Evolutionary conservation across 2,329 filamentous ascomycete species (phyloP).

Genomic region (Tolypocladium amazonense): DNA sequence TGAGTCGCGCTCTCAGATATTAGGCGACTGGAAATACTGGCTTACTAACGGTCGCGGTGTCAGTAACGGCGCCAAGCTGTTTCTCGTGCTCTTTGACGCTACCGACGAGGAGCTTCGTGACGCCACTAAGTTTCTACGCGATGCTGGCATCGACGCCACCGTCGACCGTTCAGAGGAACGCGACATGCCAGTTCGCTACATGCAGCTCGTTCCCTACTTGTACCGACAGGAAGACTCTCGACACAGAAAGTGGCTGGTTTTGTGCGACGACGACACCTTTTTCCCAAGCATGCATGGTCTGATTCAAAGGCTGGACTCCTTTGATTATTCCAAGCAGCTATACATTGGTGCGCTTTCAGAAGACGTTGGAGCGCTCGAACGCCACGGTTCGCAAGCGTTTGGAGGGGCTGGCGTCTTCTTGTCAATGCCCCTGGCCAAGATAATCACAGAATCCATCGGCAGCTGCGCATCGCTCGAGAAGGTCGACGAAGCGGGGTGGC

Average conservation of each 20-base stretch:
- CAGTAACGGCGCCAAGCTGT: background rate
- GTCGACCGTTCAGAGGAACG: background rate
- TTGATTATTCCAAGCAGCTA: slow-evolving; percentile 39
- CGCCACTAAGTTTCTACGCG: background rate
- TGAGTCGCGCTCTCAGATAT: too few species aligned
- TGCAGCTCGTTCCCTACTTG: background rate
- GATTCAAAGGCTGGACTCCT: slow-evolving; percentile 36
- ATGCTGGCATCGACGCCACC: background rate
- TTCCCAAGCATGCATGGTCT: slow-evolving; percentile 49
- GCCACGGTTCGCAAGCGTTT: slow-evolving; percentile 53
- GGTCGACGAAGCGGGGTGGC: slow-evolving; percentile 45
- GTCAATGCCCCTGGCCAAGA: slow-evolving; percentile 37
- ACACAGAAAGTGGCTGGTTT: slow-evolving; percentile 48
- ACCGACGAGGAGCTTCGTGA: background rate
- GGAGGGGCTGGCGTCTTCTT: slow-evolving; percentile 55
- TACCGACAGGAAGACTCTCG: background rate
- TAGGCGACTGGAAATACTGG: background rate
- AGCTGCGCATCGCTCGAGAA: slow-evolving; percentile 38
- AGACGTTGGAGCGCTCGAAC: slow-evolving; percentile 48
- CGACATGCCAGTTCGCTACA: background rate
- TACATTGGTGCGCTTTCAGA: slow-evolving; percentile 54
- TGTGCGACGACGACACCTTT: slow-evolving; percentile 56
- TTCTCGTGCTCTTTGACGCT: background rate
- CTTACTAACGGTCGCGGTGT: background rate
- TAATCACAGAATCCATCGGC: slow-evolving; percentile 33